Percentiles rank a stretch among this genome's conserved stretches.
These are phyloP conservation scores for Aspergillus asperescens DNA, from an alignment of 495 filamentous ascomycete species.

Conservation along the genomic window DNA sequence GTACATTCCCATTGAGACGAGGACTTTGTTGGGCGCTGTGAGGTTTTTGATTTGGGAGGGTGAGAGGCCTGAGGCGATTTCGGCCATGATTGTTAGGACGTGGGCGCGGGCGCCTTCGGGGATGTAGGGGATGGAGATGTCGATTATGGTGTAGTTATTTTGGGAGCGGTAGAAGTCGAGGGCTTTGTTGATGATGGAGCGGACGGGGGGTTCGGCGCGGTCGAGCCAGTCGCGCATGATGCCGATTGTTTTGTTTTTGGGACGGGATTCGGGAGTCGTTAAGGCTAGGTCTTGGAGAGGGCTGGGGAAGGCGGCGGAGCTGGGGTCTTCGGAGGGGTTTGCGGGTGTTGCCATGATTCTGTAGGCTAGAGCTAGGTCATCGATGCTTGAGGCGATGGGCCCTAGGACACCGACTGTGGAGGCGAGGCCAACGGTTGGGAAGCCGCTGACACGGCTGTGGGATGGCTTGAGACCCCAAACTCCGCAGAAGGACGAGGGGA, in stretches of 20 bases:
- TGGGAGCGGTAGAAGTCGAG: conserved; percentile 54
- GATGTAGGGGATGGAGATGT: conserved; percentile 73
- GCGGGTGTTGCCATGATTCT: conserved; percentile 69
- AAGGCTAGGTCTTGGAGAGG: conserved; percentile 28
- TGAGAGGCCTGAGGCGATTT: conserved; percentile 48
- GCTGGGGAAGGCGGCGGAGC: conserved; percentile 46
- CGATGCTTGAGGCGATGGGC: conserved; percentile 70
- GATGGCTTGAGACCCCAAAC: conserved; percentile 84
- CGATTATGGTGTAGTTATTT: conserved; percentile 60
- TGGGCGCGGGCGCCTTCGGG: conserved; percentile 71
- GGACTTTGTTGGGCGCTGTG: conserved; percentile 67
- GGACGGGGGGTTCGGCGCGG: conserved; percentile 58
- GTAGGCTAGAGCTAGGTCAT: conserved; percentile 80
- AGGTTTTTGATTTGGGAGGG: conserved; percentile 44
- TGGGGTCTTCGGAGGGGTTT: conserved; percentile 43
- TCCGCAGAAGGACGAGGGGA: conserved; percentile 79
- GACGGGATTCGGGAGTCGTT: conserved; percentile 4
- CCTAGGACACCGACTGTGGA: conserved; percentile 64
- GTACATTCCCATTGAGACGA: conserved; percentile 54
- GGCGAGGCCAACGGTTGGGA: conserved; percentile 56
- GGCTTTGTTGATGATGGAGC: conserved; percentile 51
- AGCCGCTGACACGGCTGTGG: conserved; percentile 65
- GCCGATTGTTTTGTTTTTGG: conserved; percentile 54
- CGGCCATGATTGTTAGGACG: conserved; percentile 71
- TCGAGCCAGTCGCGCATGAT: conserved; percentile 73